Base-by-base conservation (phyloP, 2,329 filamentous ascomycete species). In the Aspergillus fumigatiaffinis region DNA sequence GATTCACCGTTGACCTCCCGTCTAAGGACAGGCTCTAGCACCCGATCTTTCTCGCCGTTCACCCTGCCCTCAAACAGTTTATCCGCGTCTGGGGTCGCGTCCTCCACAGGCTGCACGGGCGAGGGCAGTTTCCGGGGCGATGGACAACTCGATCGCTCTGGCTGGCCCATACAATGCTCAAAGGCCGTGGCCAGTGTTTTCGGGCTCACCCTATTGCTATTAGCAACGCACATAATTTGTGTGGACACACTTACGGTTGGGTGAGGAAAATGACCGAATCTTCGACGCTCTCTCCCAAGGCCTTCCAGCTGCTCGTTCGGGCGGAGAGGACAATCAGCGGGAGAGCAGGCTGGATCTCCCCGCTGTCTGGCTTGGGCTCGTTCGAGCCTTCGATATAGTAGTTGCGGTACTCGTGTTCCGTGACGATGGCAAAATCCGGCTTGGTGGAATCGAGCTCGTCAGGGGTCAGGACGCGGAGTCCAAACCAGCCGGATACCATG, bases 401-500 rank as follows among this genome's bases (percentile, higher is more conserved):
- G 0, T 59, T 58, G 14, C 60, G 54, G 28, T 65, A 66, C 38
- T 64, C 64, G 32, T 63, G 57, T 14, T 66, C 63, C 2, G 64
- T 66, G 3, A 65, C 57, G 9, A 66, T 58, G 10, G 58, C 35
- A 23, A 65, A 61, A n/a, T 66, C 64, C 1, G 63, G 49, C 3
- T 20, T 5, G 20, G 50, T 46, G 10, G 54, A 2, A 4, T 58
- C 46, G 4, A 62, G 41, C 14, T 66, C 58, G 8, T 60, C 57
- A 0, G 44, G 32, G 4, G 52, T 60, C 17, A 66, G 42, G 5
- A 65, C 63, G 7, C 46, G 51, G 6, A 65, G 41, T 3, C 59
- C 60, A 17, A 66, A 66, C 64, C 64, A 66, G 3, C 60, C 60
- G 12, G 32, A 41, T 1, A 61, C 52, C 64, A 66, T 65, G 1